Evolutionary conservation across 495 filamentous ascomycete genomes (phyloP), one percentile per base, ranked within the genome.

Genomic region (Chaetomium tenue): DNA sequence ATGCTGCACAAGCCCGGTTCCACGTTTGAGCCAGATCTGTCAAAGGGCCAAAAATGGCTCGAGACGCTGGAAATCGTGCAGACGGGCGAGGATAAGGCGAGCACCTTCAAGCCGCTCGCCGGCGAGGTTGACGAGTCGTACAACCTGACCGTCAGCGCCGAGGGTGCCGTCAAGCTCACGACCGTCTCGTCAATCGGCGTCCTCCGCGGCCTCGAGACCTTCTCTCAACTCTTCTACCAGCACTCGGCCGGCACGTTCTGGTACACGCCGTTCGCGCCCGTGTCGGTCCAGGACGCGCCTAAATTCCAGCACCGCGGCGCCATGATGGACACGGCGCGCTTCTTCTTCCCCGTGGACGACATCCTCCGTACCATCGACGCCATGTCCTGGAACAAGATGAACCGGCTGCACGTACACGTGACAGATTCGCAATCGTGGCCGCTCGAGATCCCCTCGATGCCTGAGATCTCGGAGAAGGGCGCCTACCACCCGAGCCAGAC

Each of bases 341-440:
- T 85, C 68, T 92, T 78, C 73, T 87, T 86, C 71, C 78, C 84
- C 8, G 76, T 88, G 22, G 66, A 77, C 0, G 82, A 88, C 69
- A 86, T 94, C 65, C 75, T 85, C 61, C 82, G 86, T 56, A 88
- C 83, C 42, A 88, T 94, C 67, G 90, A 93, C 65, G 87, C 87
- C 30, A 69, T 91, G 60, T 72, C 86, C 12, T 88, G 81, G 82
- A 91, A 87, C 78, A 93, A 94, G 78, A 81, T 94, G 76, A 93
- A 93, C 73, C 78, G 84, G 8, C 78, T 92, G 48, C 91, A 93
- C 74, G 72, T 92, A 26, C 91, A 94, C 75, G 82, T 87, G 50
- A 92, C 91, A 0, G 91, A 94, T 71, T 85, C 89, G 25, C 91
- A 94, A 71, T 89, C 89, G 9, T 94, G 91, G 91, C 91, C 91